Base-by-base conservation (phyloP, 2,329 filamentous ascomycete species). In the Ceratocystiopsis sp. region DNA sequence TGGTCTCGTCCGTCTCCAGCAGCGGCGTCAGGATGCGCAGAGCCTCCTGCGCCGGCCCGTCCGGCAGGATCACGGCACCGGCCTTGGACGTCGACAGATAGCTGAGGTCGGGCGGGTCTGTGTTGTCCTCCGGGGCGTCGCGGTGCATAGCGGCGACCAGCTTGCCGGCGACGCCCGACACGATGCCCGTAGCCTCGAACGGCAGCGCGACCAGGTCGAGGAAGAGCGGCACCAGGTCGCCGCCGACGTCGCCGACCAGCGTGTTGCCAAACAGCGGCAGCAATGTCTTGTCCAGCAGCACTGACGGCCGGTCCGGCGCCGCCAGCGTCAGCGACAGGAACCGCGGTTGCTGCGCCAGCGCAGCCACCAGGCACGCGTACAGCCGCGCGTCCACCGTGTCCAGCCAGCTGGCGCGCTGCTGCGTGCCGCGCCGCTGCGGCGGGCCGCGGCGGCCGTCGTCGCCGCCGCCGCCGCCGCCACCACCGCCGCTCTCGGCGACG, bases 51-150 rank as follows among this genome's bases (percentile, higher is more conserved):
- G 87, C 67, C 55, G 89, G 82, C 52, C 80, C 74, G 49, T 80
- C 73, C 4, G 78, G 74, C 35, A 96, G 73, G 54, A 96, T 86
- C 11, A 96, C 89, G 6, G 85, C 87, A 2, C 89, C 89, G 0
- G 87, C 85, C 37, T 80, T 73, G 5, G 85, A 86, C 0, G 89
- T 96, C 47, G 82, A 91, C 48, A 96, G 65, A 58, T 95, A 96
- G 45, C 81, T 89, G 61, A 96, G 78, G 57, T 95, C 86, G 1
- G 84, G 74, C 50, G 19, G 19, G 19, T 21, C 19, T 21, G 19
- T 21, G 19, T 7, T 21, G 19, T 61, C 68, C 46, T 65, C n/a
- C 4, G 7, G 19, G 19, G 19, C 63, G 33, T 58, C 57, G 51
- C 63, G 63, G 43, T 67, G 61, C 59, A 84, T 78, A 38, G 83